Evolutionary conservation across 2,329 filamentous ascomycete species (phyloP).

Genomic region (Zalaria sp.): DNA sequence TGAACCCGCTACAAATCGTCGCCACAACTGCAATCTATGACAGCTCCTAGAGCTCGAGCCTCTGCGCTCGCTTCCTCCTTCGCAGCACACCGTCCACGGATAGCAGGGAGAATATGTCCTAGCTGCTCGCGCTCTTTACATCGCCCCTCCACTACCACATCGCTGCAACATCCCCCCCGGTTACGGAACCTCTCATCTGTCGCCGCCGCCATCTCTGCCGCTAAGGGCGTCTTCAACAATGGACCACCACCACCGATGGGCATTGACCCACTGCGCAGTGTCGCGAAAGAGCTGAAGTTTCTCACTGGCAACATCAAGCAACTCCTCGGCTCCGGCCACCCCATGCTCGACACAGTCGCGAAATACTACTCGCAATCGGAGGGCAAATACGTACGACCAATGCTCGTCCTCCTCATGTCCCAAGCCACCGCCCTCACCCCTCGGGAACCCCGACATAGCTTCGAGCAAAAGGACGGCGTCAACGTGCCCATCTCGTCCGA

Average conservation of each 20-base stretch:
- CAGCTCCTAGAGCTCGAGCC: constrained; percentile 17
- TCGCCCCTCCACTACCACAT: constrained; percentile 11
- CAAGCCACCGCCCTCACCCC: constrained; percentile 75
- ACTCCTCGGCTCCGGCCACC: constrained; percentile 86
- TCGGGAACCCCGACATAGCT: constrained; percentile 36
- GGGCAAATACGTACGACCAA: constrained; percentile 89
- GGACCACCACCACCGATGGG: constrained; percentile 49
- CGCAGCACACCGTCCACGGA: constrained; percentile 8
- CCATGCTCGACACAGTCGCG: constrained; percentile 82
- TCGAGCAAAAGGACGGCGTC: constrained; percentile 26
- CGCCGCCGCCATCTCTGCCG: constrained; percentile 55
- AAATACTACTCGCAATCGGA: constrained; percentile 98
- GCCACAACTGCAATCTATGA: constrained; percentile 13
- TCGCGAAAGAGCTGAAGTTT: constrained; percentile 94
- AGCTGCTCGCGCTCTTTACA: constrained; percentile 16
- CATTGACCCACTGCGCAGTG: constrained; percentile 75
- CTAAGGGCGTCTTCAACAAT: constrained; percentile 57
- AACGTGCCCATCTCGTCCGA: constrained; percentile 47
- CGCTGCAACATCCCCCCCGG: constrained; percentile 19
- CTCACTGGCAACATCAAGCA: constrained; percentile 87
- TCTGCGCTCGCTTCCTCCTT: constrained; percentile 18
- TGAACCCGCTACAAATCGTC: too few species aligned
- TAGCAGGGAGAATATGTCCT: constrained; percentile 14
- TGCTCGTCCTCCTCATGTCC: constrained; percentile 93
- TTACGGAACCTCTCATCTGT: constrained; percentile 44